Base-by-base conservation (phyloP, 768 basidiomycete genomes). In the Obba rivulosa region DNA sequence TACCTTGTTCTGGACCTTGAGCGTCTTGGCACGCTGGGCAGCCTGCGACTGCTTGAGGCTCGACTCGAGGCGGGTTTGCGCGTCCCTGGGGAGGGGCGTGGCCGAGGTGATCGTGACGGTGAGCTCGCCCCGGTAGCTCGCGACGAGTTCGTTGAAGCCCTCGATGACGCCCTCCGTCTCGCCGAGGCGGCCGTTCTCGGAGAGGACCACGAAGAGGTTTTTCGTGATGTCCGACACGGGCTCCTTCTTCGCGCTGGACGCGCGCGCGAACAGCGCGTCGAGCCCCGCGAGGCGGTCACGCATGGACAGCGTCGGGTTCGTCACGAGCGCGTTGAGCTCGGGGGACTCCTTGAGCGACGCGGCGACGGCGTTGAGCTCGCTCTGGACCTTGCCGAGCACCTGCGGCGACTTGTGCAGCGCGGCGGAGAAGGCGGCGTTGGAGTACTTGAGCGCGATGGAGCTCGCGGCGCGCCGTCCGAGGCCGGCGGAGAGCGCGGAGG, bases 1-100 rank as follows among this genome's bases (percentile, higher is more conserved):
- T 55, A 87, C 92, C 81, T 94, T 94, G 80, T 98, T 96, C 53
- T 80, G 75, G 48, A 99, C 68, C 70, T 93, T 94, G 57, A 99
- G 64, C 14, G 80, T 74, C 75, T 97, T 98, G 31, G 92, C 89
- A 57, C 84, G 74, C 69, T 88, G 83, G 22, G 86, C 95, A 31
- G 85, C 74, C 72, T 92, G 81, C 21, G 87, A 89, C 63, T 80
- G 79, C 79, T 89, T 96, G 65, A 99, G 76, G 31, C 86, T 69
- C 40, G 83, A 73, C 74, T 98, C 95, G 52, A 99, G 77, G 52
- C 85, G 80, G 48, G 75, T 73, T 49, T 89, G 76, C 54, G 83
- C 66, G 57, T 91, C 87, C 72, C 74, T 86, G 48, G 88, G 76
- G 51, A 98, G 77, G 13, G 92, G 81, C 24, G 80, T 60, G 14